Conservation (phyloP, 2,329 filamentous ascomycete genomes). For the Neopestalotiopsis clavispora region DNA sequence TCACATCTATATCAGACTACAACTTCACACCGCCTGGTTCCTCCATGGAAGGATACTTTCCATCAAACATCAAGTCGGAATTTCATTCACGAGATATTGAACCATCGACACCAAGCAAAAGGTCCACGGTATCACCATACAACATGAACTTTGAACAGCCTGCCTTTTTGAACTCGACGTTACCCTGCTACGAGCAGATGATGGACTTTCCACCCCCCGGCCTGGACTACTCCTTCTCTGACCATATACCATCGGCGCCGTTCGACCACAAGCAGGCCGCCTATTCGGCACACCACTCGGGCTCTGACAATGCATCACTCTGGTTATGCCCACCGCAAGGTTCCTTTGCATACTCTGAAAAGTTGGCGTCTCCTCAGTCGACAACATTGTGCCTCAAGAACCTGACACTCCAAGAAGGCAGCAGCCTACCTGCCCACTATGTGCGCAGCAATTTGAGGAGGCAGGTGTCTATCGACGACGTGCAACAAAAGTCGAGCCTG, state of each 20-base stretch:
- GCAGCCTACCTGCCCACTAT: slow-evolving; percentile 24
- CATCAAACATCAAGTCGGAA: slow-evolving; percentile 27
- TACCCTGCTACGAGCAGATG: slow-evolving; percentile 21
- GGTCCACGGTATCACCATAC: slow-evolving; percentile 26
- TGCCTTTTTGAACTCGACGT: slow-evolving; percentile 25
- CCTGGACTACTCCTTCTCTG: slow-evolving; percentile 25
- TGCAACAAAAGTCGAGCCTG: slow-evolving; percentile 48
- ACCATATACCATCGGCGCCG: slow-evolving; percentile 27
- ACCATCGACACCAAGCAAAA: slow-evolving; percentile 29
- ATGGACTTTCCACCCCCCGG: slow-evolving; percentile 24
- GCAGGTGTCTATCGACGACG: slow-evolving; percentile 46
- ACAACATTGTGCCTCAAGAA: slow-evolving; percentile 26
- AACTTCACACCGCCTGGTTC: slow-evolving; percentile 31
- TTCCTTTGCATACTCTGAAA: slow-evolving; percentile 16
- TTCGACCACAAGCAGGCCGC: slow-evolving; percentile 23
- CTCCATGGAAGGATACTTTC: slow-evolving; percentile 27
- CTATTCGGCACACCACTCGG: slow-evolving; percentile 16
- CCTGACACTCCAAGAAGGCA: slow-evolving; percentile 33
- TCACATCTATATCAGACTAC: background rate
- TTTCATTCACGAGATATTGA: slow-evolving; percentile 24
- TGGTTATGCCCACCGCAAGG: background rate
- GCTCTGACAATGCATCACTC: background rate
- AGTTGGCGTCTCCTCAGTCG: slow-evolving; percentile 21
- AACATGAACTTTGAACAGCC: slow-evolving; percentile 31
- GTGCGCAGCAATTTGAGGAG: slow-evolving; percentile 38